phyloP scores from a whole-genome alignment of 202 grass and related monocot genomes.

The Setaria italica region DNA sequence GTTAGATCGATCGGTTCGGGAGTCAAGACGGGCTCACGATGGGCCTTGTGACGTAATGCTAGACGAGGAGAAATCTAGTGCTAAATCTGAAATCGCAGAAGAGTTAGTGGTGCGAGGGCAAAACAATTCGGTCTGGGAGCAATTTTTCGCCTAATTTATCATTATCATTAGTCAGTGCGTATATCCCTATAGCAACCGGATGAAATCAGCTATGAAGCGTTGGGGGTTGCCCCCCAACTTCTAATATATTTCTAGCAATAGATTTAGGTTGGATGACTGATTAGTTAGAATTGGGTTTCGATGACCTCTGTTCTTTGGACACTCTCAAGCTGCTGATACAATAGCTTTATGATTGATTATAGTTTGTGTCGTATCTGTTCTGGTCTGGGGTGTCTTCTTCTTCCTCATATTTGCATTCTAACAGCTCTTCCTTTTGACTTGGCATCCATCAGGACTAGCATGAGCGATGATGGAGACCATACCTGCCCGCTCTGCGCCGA shows the following conservation, averaged over 20 bases:
- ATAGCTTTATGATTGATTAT: not conserved
- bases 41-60: not conserved
- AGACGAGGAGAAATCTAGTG: not conserved
- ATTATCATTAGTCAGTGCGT: not conserved
- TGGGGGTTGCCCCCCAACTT: too few species aligned
- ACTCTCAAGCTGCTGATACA: not conserved
- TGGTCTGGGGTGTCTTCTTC: not conserved
- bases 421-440: not conserved
- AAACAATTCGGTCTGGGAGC: not conserved
- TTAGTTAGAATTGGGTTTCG: slow-evolving; percentile 20
- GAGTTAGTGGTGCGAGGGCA: not conserved
- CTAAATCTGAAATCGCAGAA: not conserved
- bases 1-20: not conserved
- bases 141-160: not conserved
- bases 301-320: not conserved
- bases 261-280: slow-evolving; percentile 34
- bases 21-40: not conserved
- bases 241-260: not conserved
- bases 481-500: slow-evolving; percentile 96
- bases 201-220: not conserved
- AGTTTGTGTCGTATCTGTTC: not conserved
- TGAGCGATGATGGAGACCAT: slow-evolving; percentile 94
- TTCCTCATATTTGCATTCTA: not conserved
- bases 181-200: not conserved
- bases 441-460: slow-evolving; percentile 62